Evolutionary conservation across 306 rosid species (phyloP), one percentile per base, ranked within the genome.

Genomic region (Rubus parviflorus): DNA sequence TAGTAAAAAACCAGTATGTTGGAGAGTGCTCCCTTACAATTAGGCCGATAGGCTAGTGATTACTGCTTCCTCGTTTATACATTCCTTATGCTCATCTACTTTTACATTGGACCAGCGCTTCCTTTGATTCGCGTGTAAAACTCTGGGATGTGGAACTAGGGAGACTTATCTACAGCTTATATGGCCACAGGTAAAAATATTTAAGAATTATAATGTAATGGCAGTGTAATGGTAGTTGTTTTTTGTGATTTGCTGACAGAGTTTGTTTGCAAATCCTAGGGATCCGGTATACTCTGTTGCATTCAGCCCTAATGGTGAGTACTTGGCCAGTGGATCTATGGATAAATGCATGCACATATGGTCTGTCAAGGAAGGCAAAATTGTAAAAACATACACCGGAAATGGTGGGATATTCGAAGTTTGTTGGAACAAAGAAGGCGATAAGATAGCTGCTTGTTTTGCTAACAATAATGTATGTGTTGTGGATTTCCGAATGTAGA

Each of bases 101-200:
- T 51, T 40, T 49, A 76, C 70, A 69, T 67, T 70, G 76, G 75
- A 74, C 66, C 89, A 89, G 91, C 23, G 91, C 93, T 75, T 89
- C 91, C 4, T 89, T 85, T 43, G 93, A 89, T 85, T 85, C 91
- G 7, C 76, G 88, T 4, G 61, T 89, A 73, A 89, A 87, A 86
- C 82, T 89, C 30, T 89, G 93, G 93, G 87, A 85, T 68, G 89
- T 83, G 65, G 93, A 89, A 83, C 83, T 19, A 25, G 93, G 93
- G 68, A 87, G 75, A 76, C 78, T 85, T 22, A 79, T 85, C 61
- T 68, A 54, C 87, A 87, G 80, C 88, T 83, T 87, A 40, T 80
- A 78, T 71, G 91, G 91, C 68, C 91, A 89, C 87, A 83, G 93
- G 93, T 89, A 77, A 19, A 77, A 5, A 5, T 10, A 3, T 35